phyloP scores from a whole-genome alignment of 202 grass and related monocot genomes.

The Panicum hallii region DNA sequence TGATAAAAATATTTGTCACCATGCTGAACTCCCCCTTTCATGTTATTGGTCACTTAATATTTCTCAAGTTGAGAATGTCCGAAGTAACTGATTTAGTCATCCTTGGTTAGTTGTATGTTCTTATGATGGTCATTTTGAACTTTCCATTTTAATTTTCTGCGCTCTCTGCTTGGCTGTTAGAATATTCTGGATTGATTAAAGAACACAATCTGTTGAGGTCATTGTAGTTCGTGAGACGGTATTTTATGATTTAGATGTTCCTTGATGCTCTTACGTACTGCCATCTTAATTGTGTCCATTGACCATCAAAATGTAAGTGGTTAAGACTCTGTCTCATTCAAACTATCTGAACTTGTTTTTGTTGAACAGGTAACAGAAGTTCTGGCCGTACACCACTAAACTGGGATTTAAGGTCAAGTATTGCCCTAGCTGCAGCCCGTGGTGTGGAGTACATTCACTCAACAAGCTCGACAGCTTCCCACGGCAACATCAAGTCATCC shows the following conservation, averaged over 20 bases:
- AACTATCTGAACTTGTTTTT: slow-evolving; percentile 8
- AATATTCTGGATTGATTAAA: neutral
- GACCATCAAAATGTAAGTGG: neutral
- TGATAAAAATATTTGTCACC: neutral
- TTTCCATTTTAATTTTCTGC: slow-evolving; percentile 3
- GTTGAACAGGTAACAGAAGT: slow-evolving; percentile 65
- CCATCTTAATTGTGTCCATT: slow-evolving; percentile 16
- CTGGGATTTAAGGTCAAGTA: slow-evolving; percentile 61
- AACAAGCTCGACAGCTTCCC: slow-evolving; percentile 50
- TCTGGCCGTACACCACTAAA: slow-evolving; percentile 57
- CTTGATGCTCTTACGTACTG: neutral
- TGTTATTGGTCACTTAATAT: neutral
- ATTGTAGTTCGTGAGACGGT: slow-evolving; percentile 13
- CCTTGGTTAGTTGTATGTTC: neutral
- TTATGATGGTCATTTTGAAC: neutral
- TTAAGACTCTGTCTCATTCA: neutral
- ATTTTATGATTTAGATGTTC: slow-evolving; percentile 24
- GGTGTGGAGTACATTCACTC: slow-evolving; percentile 78
- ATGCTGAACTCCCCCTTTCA: neutral
- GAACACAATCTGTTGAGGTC: neutral
- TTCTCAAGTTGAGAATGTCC: slow-evolving; percentile 9
- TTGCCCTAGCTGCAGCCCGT: slow-evolving; percentile 60
- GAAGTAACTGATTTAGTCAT: slow-evolving; percentile 23
- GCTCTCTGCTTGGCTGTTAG: neutral
- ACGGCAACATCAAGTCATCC: slow-evolving; percentile 82